Base-by-base conservation (phyloP, 2,329 filamentous ascomycete species). In the Mariannaea sp. region DNA sequence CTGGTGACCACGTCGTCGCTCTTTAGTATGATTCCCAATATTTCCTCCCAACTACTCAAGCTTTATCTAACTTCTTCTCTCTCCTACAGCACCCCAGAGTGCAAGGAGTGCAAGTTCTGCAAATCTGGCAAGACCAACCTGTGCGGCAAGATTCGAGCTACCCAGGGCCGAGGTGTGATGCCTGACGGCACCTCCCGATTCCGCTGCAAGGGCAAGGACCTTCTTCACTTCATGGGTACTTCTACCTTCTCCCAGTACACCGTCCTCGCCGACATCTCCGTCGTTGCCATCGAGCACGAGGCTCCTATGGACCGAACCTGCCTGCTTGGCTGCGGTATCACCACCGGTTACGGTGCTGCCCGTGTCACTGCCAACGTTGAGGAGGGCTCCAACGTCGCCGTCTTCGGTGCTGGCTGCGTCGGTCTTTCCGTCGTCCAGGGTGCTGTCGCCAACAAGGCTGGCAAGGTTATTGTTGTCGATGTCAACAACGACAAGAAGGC, bases 221-320 rank as follows among this genome's bases (percentile, higher is more conserved):
- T 99, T 57, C 85, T 97, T 54, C 94, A 97, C 80, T 99, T 97
- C 80, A 99, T 99, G 94, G 94, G 94, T 68, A 96, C 91, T 51
- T 97, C 92, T 30, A 99, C 94, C 66, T 99, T 99, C 82, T 96
- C 91, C 26, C 94, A 99, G 78, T 99, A 96, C 80, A 97, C 94
- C 53, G 94, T 99, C 61, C 91, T 99, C 30, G 93, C 94, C 73
- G 94, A 99, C 75, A 97, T 99, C 77, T 97, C 92, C 42, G 94
- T 97, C 53, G 94, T 99, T 22, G 89, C 92, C 58, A 92, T 99
- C 65, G 92, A 92, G 66, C 83, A 85, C 56, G 86, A 96, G 67
- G 94, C 94, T 12, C 89, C 91, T 57, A 96, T 97, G 86, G 94
- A 99, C 81, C 87, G 91, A 62, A 96, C 92, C 45, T 99, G 94